phyloP scores from a whole-genome alignment of 192 early-diverging fungal species.

The Kappamyces sp. region DNA sequence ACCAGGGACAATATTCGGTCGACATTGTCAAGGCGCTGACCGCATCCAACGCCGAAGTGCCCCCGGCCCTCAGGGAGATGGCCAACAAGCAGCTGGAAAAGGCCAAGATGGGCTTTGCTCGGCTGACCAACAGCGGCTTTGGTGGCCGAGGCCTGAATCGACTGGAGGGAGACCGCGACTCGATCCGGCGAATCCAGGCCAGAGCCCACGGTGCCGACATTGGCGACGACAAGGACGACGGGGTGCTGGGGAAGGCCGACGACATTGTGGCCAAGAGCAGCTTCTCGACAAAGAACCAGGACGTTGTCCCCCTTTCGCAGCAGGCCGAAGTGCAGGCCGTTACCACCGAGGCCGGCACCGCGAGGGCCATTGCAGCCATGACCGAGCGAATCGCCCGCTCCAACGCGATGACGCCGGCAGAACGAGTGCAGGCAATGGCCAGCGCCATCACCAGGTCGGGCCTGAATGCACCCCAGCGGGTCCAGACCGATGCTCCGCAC shows the following conservation, averaged over 20 bases:
- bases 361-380: constrained; percentile 17
- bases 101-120: constrained; percentile 68
- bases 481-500: constrained; percentile 42
- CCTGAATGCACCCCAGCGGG: constrained; percentile 23
- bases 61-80: constrained; percentile 68
- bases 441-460: constrained; percentile 45
- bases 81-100: constrained; percentile 75
- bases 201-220: constrained; percentile 66
- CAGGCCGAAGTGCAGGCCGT: no score
- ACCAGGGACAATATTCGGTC: constrained; percentile 88
- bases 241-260: constrained; percentile 45
- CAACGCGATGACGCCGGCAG: constrained; percentile 15
- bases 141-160: constrained; percentile 95
- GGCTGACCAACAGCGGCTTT: constrained; percentile 72
- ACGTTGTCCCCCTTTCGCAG: no score
- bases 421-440: constrained; percentile 34
- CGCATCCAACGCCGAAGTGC: constrained; percentile 66
- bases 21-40: constrained; percentile 86
- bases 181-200: constrained; percentile 87
- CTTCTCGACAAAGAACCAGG: no score
- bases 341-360: no score
- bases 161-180: constrained; percentile 84
- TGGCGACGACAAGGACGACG: constrained; percentile 60
- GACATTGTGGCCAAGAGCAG: neutral
- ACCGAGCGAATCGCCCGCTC: constrained; percentile 17